phyloP scores from a whole-genome alignment of 495 filamentous ascomycete species.

The Jackrogersella multiformis region DNA sequence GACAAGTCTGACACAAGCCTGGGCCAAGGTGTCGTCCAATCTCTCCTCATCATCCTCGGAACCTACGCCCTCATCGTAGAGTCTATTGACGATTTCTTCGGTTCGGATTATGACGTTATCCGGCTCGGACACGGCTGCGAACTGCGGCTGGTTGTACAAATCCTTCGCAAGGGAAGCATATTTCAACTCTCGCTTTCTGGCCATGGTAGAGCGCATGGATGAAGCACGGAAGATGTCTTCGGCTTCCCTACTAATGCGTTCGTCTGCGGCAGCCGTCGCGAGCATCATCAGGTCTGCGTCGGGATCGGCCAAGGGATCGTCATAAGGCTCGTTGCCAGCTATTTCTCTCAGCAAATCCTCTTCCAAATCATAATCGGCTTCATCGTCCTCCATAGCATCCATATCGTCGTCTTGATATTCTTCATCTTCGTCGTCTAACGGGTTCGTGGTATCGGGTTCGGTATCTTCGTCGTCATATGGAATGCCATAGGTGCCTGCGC shows the following conservation, averaged over 20 bases:
- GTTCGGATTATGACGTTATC: slow-evolving; percentile 66
- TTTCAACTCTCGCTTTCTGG: slow-evolving; percentile 50
- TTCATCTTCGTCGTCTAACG: slow-evolving; percentile 40
- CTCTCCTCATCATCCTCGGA: slow-evolving; percentile 62
- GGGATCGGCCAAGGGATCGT: slow-evolving; percentile 38
- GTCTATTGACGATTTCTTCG: slow-evolving; percentile 58
- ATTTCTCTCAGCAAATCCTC: slow-evolving; percentile 42
- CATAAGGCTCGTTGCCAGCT: slow-evolving; percentile 33
- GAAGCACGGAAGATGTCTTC: slow-evolving; percentile 58
- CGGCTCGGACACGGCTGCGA: slow-evolving; percentile 56
- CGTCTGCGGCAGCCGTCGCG: slow-evolving; percentile 57
- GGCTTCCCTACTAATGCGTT: slow-evolving; percentile 55
- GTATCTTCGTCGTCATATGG: slow-evolving; percentile 44
- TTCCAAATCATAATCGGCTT: slow-evolving; percentile 41
- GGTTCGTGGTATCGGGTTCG: slow-evolving; percentile 35
- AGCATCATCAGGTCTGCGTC: slow-evolving; percentile 58
- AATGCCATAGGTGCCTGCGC: slow-evolving; percentile 42
- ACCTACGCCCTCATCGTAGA: slow-evolving; percentile 67
- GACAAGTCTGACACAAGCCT: slow-evolving; percentile 63
- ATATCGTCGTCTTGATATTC: slow-evolving; percentile 52
- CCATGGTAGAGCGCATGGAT: slow-evolving; percentile 47
- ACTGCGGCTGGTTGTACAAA: slow-evolving; percentile 55
- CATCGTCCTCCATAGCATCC: slow-evolving; percentile 47
- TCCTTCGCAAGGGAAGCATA: slow-evolving; percentile 62
- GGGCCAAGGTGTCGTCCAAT: slow-evolving; percentile 63